Percentiles rank a stretch among this genome's conserved stretches.
Conservation (phyloP, 2,329 filamentous ascomycete species). For the Lomentospora prolificans region DNA sequence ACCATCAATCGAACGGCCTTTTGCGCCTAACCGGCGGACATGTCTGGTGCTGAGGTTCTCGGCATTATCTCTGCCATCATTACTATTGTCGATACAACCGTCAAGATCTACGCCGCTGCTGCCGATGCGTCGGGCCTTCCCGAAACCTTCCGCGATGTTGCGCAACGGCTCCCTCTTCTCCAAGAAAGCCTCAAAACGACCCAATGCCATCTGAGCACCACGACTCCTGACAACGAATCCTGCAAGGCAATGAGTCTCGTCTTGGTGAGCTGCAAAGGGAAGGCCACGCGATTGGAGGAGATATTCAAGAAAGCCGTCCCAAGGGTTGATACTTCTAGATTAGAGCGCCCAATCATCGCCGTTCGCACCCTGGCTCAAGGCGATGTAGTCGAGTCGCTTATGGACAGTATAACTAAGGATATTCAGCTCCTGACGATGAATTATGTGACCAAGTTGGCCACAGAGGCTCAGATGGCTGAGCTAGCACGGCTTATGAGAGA, state of each 20-base stretch:
- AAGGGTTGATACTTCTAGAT: not conserved
- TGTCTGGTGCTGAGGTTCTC: not conserved
- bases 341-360: not conserved
- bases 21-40: not conserved
- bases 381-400: not conserved
- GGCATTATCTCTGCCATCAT: not conserved
- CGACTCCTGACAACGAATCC: not conserved
- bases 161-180: not conserved
- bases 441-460: not conserved
- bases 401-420: not conserved
- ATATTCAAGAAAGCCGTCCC: not conserved
- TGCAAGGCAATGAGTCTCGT: not conserved
- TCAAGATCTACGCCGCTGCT: not conserved
- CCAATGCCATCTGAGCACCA: too few species aligned
- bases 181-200: not conserved
- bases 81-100: not conserved
- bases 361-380: not conserved
- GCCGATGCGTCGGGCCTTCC: not conserved
- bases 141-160: not conserved
- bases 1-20: too few species aligned
- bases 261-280: not conserved
- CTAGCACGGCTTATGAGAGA: not conserved
- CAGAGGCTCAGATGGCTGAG: not conserved
- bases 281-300: not conserved
- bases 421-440: not conserved